Base-by-base conservation (phyloP, 768 basidiomycete species). In the Naematelia aurantialba region DNA sequence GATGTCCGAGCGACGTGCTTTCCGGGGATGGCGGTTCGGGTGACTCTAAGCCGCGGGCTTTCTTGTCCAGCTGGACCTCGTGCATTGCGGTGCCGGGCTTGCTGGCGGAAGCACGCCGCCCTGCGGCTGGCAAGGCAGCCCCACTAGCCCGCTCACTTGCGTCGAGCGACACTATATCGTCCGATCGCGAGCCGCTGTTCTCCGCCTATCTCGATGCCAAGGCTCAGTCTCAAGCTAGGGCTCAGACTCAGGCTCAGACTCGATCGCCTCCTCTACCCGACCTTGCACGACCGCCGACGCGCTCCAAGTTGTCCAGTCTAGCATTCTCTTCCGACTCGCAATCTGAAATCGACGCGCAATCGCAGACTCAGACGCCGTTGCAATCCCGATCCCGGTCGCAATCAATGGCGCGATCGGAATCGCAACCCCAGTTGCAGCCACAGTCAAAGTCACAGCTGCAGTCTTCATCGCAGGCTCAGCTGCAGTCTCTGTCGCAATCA, bases 1-100 rank as follows among this genome's bases (percentile, higher is more conserved):
- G 56, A 19, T 67, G 62, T 52, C 58, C 59, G n/a, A 29, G 27
- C 39, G 26, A 54, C 14, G 34, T 58, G 4, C 47, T 57, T n/a
- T 45, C 21, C 3, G 46, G 39, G 3, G 22, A 30, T 12, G 62
- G 52, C 17, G 49, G 24, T 4, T 14, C 21, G 27, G 14, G 12
- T 19, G 49, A 49, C 17, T 29, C 46, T 17, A 48, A 56, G 26
- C 46, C 61, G 5, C 29, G 65, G 30, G 61, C 67, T 2, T 66
- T 60, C 47, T 39, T 69, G 27, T 21, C 58, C 11, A 45, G 45
- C 29, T 69, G 67, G 67, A 30, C 30, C 13, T 31, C 34, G n/a
- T 68, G 67, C 51, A 31, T 59, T 26, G 21, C 29, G 25, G 47
- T 67, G 58, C 65, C 65, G 17, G 65, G 65, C 14, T 42, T 56